Evolutionary conservation across 768 basidiomycete genomes (phyloP), one percentile per base, ranked within the genome.

Genomic region (Boletus coccyginus): DNA sequence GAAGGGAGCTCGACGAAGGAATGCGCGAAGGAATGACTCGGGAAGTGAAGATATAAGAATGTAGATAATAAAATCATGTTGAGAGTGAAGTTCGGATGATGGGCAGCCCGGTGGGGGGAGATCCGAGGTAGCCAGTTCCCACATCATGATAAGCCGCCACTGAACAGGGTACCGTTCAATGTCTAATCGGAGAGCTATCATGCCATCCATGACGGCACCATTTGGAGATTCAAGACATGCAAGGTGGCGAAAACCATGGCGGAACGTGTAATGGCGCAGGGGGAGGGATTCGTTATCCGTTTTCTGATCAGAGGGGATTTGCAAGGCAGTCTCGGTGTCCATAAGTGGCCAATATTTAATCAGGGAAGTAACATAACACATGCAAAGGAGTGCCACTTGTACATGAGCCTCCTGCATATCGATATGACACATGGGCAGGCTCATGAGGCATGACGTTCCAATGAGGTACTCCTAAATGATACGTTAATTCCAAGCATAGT

Each of bases 401-500:
- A 27, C 29, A 38, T 45, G 44, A 29, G 52, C 52, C 1, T 13
- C 13, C 7, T 19, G 38, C n/a, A 47, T 12, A 24, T 48, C 4
- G 10, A 59, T 52, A n/a, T 58, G 50, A 29, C 45, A 52, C 21
- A 4, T 2, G 9, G 41, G 39, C 16, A 49, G 3, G 0, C 49
- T 43, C 19, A 3, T n/a, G 21, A 2, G 41, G 13, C 7, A 35
- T 3, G 16, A n/a, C 5, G 8, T 3, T 32, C 40, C 41, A 5
- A 27, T 21, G 11, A 63, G 52, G 33, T 61, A 59, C 12, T 62
- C 60, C 60, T 63, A 16, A 35, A 32, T 39, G n/a, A 21, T 21
- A 19, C 1, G 38, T 53, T 33, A 7, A 24, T 24, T 8, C 19
- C n/a, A 7, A 31, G 14, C 41, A 21, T 2, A 21, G 27, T 39